Conservation (phyloP, 2,329 filamentous ascomycete genomes). For the Sclerotinia subarctica region DNA sequence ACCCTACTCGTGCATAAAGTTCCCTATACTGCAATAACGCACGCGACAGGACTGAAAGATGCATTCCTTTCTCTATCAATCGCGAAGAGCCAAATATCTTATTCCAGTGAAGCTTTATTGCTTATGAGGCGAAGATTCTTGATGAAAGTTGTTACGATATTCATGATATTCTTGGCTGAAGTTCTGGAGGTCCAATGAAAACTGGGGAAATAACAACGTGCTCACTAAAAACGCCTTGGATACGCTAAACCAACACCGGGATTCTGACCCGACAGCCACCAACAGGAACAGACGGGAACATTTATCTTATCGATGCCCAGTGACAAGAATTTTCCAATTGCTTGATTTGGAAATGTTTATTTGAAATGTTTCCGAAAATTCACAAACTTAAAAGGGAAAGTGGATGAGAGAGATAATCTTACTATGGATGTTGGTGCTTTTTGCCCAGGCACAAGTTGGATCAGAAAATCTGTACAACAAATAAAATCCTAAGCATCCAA, state of each 20-base stretch:
- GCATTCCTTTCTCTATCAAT: background rate
- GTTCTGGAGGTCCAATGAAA: conserved; percentile 14
- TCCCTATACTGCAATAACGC: conserved; percentile 10
- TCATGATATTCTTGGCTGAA: conserved; percentile 12
- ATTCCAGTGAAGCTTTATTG: background rate
- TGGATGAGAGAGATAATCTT: background rate
- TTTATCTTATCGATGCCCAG: background rate
- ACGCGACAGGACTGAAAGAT: background rate
- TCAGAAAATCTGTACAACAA: too few relatives aligned
- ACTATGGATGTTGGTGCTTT: background rate
- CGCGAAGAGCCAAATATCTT: background rate
- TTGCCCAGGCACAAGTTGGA: too few relatives aligned
- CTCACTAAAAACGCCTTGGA: background rate
- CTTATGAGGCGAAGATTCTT: background rate
- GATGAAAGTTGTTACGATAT: background rate
- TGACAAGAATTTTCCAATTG: too few relatives aligned
- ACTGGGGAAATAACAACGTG: conserved; percentile 16
- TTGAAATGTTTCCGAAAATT: background rate
- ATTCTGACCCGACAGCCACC: background rate
- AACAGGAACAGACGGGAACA: background rate
- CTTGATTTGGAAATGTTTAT: background rate
- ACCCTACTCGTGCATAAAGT: background rate
- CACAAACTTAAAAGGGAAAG: background rate
- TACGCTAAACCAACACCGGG: background rate
- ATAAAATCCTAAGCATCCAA: too few relatives aligned